A percentile compares a stretch with the other conserved stretches of the same genome.
Conservation (phyloP, 306 rosid species). For the Geum urbanum region DNA sequence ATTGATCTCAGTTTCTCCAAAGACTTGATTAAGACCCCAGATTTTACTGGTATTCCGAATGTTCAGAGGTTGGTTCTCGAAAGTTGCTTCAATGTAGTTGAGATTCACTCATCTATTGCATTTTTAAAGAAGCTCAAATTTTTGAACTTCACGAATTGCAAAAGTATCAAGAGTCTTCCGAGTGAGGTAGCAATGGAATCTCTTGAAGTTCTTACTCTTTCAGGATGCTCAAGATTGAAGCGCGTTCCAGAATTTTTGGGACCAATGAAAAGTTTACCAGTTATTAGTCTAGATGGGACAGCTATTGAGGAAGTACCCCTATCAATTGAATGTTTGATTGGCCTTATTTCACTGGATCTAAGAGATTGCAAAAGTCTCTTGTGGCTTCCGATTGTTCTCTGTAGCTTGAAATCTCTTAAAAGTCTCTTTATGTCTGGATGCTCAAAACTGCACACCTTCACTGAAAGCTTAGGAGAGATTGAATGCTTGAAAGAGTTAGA, state of each 20-base stretch:
- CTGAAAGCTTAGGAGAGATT: not conserved
- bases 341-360: constrained; percentile 9
- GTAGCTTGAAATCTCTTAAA: constrained; percentile 10
- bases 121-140: not conserved
- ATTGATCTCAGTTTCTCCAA: not conserved
- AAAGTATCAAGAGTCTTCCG: constrained; percentile 11
- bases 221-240: constrained; percentile 14
- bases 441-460: not conserved
- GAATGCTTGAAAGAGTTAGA: not conserved
- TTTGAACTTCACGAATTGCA: not conserved
- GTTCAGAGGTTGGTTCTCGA: not conserved
- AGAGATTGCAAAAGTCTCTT: constrained; percentile 1
- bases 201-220: constrained; percentile 11
- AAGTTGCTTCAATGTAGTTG: not conserved
- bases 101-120: constrained; percentile 18
- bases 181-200: not conserved
- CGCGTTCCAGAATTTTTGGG: constrained; percentile 8
- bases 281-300: constrained; percentile 16
- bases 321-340: not conserved
- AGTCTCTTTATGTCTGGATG: constrained; percentile 7
- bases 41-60: not conserved
- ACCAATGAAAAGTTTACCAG: constrained; percentile 2
- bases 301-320: constrained; percentile 8
- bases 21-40: not conserved
- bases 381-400: not conserved